Percentiles rank a stretch among this genome's conserved stretches.
phyloP scores from a whole-genome alignment of 2,329 filamentous ascomycete genomes.

The Keithomyces neogunnii region DNA sequence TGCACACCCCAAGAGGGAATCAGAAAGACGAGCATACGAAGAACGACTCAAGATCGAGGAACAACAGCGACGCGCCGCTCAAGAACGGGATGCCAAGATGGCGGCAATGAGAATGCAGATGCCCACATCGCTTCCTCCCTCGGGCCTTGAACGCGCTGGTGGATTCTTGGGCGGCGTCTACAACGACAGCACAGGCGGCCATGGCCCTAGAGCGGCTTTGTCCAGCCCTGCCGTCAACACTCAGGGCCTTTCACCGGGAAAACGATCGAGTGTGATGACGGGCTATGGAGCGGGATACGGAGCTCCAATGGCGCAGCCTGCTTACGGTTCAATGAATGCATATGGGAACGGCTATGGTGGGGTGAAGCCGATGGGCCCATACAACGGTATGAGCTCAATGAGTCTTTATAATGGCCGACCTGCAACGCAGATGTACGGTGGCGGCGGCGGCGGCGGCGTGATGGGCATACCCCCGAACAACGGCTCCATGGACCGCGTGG shows the following conservation, averaged over 20 bases:
- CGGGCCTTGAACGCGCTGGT: slow-evolving; percentile 26
- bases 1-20: slow-evolving; percentile 31
- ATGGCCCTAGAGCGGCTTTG: slow-evolving; percentile 15
- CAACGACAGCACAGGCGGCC: slow-evolving; percentile 42
- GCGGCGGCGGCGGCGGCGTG: slow-evolving; percentile 16
- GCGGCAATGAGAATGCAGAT: slow-evolving; percentile 40
- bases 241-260: slow-evolving; percentile 16
- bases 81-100: slow-evolving; percentile 40
- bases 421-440: slow-evolving; percentile 15
- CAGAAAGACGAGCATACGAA: slow-evolving; percentile 31
- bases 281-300: slow-evolving; percentile 21
- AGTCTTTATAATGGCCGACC: slow-evolving; percentile 13
- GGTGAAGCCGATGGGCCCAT: slow-evolving; percentile 11
- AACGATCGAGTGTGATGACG: slow-evolving; percentile 20
- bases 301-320: slow-evolving; percentile 14
- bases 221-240: slow-evolving; percentile 19
- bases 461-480: slow-evolving; percentile 18
- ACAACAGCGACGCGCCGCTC: slow-evolving; percentile 30
- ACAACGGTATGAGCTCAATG: slow-evolving; percentile 10
- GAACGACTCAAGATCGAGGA: slow-evolving; percentile 33
- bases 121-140: slow-evolving; percentile 30
- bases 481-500: slow-evolving; percentile 26
- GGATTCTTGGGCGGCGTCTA: slow-evolving; percentile 45
- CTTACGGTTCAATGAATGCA: slow-evolving; percentile 17
- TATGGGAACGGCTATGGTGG: slow-evolving; percentile 11